Base-by-base conservation (phyloP, 352 stramenopile species). In the Globisporangium spinosum region DNA sequence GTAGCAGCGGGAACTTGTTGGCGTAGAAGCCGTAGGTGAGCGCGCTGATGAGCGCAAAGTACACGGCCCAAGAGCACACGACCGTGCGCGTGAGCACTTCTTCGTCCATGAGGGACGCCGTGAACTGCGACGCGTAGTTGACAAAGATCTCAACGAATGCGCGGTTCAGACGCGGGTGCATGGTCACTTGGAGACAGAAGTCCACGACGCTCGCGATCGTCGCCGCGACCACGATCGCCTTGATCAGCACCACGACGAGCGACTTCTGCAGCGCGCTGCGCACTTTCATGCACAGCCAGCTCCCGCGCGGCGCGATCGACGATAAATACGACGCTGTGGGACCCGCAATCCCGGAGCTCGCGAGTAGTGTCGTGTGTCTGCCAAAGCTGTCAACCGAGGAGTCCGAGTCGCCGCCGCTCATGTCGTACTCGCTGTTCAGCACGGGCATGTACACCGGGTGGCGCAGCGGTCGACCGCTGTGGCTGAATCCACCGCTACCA, bases 141-240 rank as follows among this genome's bases (percentile, higher is more conserved):
- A 87, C 69, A 61, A 91, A 89, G 53, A 89, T 81, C 45, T 84
- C 71, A 9, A 91, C 83, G 58, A 88, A 88, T 23, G 83, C 80
- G 49, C 83, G 83, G 66, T 89, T 88, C 15, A 91, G 56, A 34
- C 83, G 68, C 38, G 83, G 83, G 54, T 91, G 83, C 77, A 91
- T 79, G 38, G 83, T 85, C 58, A 89, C 78, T 32, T 89, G 83
- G 5, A 91, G 69, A 55, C 80, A 89, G 70, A 91, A 89, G 67
- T 91, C 83, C 22, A 78, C 83, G 13, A 91, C 81, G 66, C 79
- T 89, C 6, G 79, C 78, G 62, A 91, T 75, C 2, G 83, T 91
- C 20, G 83, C 76, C 0, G 72, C 40, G 15, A 89, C 70, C 10
- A 91, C 58, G 56, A 88, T 79, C 20, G 81, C 40, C 23, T 85